Conservation (phyloP, 257 asterid genomes). For the Fraxinus quadrangulata region DNA sequence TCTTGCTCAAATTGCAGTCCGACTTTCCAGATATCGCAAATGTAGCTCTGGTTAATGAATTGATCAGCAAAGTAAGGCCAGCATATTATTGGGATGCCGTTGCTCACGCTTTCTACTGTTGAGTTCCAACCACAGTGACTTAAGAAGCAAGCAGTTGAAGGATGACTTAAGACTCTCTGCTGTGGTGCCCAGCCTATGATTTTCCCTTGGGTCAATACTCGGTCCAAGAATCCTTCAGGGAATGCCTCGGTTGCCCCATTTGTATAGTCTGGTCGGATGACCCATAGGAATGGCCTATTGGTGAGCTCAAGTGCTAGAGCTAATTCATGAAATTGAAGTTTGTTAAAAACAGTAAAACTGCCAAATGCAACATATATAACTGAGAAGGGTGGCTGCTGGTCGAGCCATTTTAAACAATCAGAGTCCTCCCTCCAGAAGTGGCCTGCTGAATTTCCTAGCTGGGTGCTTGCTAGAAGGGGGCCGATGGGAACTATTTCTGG, state of each 20-base stretch:
- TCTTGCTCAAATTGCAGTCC: slow-evolving; percentile 40
- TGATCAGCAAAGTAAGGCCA: slow-evolving; percentile 68
- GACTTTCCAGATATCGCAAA: slow-evolving; percentile 63
- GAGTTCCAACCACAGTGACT: slow-evolving; percentile 89
- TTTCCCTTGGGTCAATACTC: slow-evolving; percentile 35
- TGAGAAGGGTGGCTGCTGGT: slow-evolving; percentile 35
- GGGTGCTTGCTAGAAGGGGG: slow-evolving; percentile 35
- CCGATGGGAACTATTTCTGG: slow-evolving; percentile 45
- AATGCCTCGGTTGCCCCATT: background rate
- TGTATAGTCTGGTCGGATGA: slow-evolving; percentile 26
- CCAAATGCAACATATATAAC: slow-evolving; percentile 53
- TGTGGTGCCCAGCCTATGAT: slow-evolving; percentile 56
- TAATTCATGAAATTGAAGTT: slow-evolving; percentile 40
- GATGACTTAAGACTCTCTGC: slow-evolving; percentile 53
- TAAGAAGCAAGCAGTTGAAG: slow-evolving; percentile 55
- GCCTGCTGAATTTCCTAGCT: slow-evolving; percentile 30
- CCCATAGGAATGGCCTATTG: slow-evolving; percentile 48
- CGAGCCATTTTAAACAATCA: slow-evolving; percentile 41
- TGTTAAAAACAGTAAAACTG: slow-evolving; percentile 27
- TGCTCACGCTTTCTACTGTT: slow-evolving; percentile 48
- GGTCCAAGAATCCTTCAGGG: slow-evolving; percentile 29
- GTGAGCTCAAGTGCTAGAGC: slow-evolving; percentile 46
- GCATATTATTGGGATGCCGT: slow-evolving; percentile 56
- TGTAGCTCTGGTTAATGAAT: slow-evolving; percentile 50
- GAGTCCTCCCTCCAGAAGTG: slow-evolving; percentile 45